Base-by-base conservation (phyloP, 1,284 basidiomycete genomes). In the Caloboletus inedulis region DNA sequence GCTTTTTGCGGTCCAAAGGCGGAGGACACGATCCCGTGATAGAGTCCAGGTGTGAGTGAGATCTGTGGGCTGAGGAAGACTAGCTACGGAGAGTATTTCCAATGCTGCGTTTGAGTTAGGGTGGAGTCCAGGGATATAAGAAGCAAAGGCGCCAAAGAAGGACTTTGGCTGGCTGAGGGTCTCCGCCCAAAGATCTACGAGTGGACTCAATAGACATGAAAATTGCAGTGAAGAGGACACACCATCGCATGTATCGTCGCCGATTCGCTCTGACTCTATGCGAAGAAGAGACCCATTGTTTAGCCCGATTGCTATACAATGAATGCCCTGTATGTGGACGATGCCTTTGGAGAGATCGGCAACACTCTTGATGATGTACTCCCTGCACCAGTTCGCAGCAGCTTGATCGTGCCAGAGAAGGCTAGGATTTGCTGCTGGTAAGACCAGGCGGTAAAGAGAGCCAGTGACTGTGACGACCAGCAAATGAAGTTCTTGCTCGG, bases 21-120 rank as follows among this genome's bases (percentile, higher is more conserved):
- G 80, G 41, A 97, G 75, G 49, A 87, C 87, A 51, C 87, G 81
- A 72, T 97, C 93, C 52, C 92, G 78, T n/a, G 93, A 93, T 44
- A 97, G 78, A 2, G 92, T 87, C 81, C 91, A 95, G 19, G 87
- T 72, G 56, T 89, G 77, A 12, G 78, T 79, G 52, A 87, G 75
- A 61, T 90, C 84, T 36, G 85, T 86, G 14, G 89, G 86, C 69
- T 82, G 83, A 30, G 84, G 80, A 64, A 84, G 78, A 45, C 81
- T 82, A 5, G 85, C 78, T 29, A 88, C 73, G 37, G 85, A 82
- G 39, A 91, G 73, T 42, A 89, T 82, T 55, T 85, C 80, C 18
- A 78, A 74, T 13, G 75, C 75, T 49, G 77, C 70, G 39, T 76
- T 69, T 35, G 72, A 61, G 35, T 73, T 66, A 33, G 77, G 69